phyloP scores from a whole-genome alignment of 164 flowering plant genomes.

The Litsea cubeba region DNA sequence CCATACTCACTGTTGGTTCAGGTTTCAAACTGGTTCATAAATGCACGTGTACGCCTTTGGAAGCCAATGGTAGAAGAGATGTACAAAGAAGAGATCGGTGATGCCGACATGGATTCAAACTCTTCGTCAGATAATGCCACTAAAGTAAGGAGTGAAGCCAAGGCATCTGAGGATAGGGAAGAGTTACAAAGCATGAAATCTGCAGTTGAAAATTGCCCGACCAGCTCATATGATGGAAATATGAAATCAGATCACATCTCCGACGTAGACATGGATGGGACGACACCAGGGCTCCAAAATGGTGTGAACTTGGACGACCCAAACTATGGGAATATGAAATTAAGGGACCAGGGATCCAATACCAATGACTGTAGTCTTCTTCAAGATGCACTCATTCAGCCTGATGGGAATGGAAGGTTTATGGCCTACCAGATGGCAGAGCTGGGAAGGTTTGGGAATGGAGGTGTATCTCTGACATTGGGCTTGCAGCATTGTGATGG shows the following conservation, averaged over 20 bases:
- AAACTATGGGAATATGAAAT: constrained; percentile 32
- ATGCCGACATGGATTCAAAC: constrained; percentile 65
- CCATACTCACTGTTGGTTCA: constrained; percentile 18
- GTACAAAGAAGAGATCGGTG: constrained; percentile 91
- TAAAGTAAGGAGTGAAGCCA: constrained; percentile 30
- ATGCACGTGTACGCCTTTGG: constrained; percentile 96
- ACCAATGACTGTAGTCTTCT: constrained; percentile 35
- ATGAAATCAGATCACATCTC: constrained; percentile 32
- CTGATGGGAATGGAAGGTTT: constrained; percentile 40
- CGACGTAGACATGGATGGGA: constrained; percentile 42
- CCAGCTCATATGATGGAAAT: constrained; percentile 29
- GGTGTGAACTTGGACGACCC: constrained; percentile 22
- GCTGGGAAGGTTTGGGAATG: constrained; percentile 57
- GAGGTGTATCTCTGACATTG: constrained; percentile 68
- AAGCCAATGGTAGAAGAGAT: constrained; percentile 99
- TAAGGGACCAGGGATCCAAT: constrained; percentile 29
- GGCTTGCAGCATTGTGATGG: constrained; percentile 79
- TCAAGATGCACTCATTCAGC: constrained; percentile 35
- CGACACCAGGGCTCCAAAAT: constrained; percentile 23
- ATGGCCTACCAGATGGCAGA: constrained; percentile 62
- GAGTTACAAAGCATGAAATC: constrained; percentile 46
- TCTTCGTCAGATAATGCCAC: constrained; percentile 58
- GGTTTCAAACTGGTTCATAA: constrained; percentile 99
- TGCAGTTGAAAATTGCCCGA: constrained; percentile 30
- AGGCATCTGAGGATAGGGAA: constrained; percentile 41